Percentiles rank a stretch among this genome's conserved stretches.
These are phyloP conservation scores for Penicillium sp. DNA, from an alignment of 2,329 filamentous ascomycete genomes.

Conservation along the genomic window DNA sequence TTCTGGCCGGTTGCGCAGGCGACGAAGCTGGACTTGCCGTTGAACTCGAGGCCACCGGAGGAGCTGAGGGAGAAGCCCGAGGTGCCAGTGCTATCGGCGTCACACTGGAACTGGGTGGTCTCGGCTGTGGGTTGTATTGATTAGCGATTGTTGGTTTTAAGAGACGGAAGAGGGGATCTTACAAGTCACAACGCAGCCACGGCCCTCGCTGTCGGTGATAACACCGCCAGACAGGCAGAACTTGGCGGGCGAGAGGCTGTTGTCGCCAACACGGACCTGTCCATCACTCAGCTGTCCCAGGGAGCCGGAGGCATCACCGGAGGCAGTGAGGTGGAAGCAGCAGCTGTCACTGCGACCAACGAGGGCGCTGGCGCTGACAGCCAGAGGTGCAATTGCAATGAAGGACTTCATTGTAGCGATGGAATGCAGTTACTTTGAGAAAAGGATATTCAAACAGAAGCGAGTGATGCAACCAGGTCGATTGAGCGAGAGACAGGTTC, in stretches of 20 bases:
- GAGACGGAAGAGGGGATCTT: conserved; percentile 17
- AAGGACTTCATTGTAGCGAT: conserved; percentile 31
- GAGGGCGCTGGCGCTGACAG: conserved; percentile 39
- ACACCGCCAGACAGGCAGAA: conserved; percentile 55
- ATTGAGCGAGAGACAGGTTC: not conserved
- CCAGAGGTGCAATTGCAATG: conserved; percentile 32
- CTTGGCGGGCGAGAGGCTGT: conserved; percentile 42
- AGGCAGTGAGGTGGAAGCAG: conserved; percentile 53
- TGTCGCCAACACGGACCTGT: conserved; percentile 57
- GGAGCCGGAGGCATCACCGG: conserved; percentile 49
- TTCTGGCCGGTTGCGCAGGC: conserved; percentile 54
- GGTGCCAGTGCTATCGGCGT: conserved; percentile 51
- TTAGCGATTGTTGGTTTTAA: not conserved
- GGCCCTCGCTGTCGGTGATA: conserved; percentile 55
- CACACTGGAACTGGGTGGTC: conserved; percentile 60
- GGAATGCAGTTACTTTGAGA: not conserved
- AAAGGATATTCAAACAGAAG: not conserved
- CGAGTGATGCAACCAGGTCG: not conserved
- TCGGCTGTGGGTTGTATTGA: conserved; percentile 39
- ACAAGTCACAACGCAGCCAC: conserved; percentile 63
- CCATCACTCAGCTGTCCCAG: conserved; percentile 56
- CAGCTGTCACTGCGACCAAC: conserved; percentile 37
- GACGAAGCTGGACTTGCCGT: conserved; percentile 55
- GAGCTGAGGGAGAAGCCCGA: conserved; percentile 56
- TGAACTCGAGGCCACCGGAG: conserved; percentile 52